phyloP scores from a whole-genome alignment of 805 yeast genomes.

The Wickerhamiella spandovensis region DNA sequence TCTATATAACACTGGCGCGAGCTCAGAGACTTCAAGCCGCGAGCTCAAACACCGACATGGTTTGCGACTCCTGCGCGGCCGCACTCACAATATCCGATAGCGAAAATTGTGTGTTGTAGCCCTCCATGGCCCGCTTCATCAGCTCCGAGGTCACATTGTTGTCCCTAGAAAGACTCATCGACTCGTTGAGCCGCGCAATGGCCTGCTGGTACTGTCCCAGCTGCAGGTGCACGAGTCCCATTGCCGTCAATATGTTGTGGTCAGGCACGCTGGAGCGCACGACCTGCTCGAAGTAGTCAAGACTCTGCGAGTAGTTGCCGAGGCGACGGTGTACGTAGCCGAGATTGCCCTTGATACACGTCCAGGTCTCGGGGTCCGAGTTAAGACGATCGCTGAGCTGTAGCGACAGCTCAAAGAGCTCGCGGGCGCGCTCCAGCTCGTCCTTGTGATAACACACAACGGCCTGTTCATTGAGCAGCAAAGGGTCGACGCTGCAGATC shows the following conservation, averaged over 20 bases:
- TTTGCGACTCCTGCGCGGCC: background rate
- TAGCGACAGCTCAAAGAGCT: slow-evolving; percentile 22
- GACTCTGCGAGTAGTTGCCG: slow-evolving; percentile 55
- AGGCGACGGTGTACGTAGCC: slow-evolving; percentile 15
- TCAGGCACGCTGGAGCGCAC: slow-evolving; percentile 55
- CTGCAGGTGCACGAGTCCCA: slow-evolving; percentile 72
- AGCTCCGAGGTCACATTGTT: slow-evolving; percentile 80
- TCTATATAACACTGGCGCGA: no score
- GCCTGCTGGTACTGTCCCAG: slow-evolving; percentile 52
- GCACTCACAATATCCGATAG: background rate
- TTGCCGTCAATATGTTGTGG: slow-evolving; percentile 64
- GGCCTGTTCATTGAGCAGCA: slow-evolving; percentile 81
- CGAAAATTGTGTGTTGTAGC: background rate
- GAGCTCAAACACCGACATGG: background rate
- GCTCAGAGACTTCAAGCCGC: background rate
- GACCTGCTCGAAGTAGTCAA: slow-evolving; percentile 66
- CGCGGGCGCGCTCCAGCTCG: slow-evolving; percentile 52
- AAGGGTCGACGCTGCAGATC: slow-evolving; percentile 75
- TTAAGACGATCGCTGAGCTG: slow-evolving; percentile 28
- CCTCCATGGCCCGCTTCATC: slow-evolving; percentile 47
- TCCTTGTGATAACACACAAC: slow-evolving; percentile 74
- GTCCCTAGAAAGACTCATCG: slow-evolving; percentile 62
- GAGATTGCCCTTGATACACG: slow-evolving; percentile 38
- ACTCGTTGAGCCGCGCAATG: slow-evolving; percentile 63
- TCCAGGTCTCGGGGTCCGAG: slow-evolving; percentile 72